Base-by-base conservation (phyloP, 139 green algal species). In the Auxenochlorella pyrenoidosa region DNA sequence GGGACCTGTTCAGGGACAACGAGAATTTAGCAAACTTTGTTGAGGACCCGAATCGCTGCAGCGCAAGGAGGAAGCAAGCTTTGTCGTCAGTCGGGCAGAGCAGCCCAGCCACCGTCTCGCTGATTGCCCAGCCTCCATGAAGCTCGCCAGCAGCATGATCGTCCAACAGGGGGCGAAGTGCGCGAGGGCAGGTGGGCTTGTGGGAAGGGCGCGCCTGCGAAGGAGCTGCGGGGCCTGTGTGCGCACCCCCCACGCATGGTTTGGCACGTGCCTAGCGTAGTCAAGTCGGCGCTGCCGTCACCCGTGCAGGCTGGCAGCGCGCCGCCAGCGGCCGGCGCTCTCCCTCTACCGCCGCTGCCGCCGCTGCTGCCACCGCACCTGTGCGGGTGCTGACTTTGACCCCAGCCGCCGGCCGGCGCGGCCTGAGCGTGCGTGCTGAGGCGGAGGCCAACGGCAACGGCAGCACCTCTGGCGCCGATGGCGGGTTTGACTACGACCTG, bases 401-500 rank as follows among this genome's bases (percentile, higher is more conserved):
- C 34, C 30, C 51, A 38, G 8, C 3, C 15, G 26, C 59, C 41
- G 13, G 59, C 40, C 79, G 79, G 6, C 79, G 79, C 5, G 38
- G 58, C 0, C 28, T 85, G 60, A 85, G 43, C 65, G 66, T 86
- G 44, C 66, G 66, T 65, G 82, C 66, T 5, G 66, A 86, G 1
- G 82, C 82, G 0, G 59, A 34, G 12, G 4, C 13, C 76, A 34
- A n/a, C 30, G 80, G 66, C 43, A 86, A 79, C n/a, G 82, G 82
- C 36, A n/a, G 30, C 41, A 32, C 36, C 5, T 15, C 24, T 36
- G 40, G 12, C 21, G 80, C 59, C 26, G 75, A 59, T 5, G 38
- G 73, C 16, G 71, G 36, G 0, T 94, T 94, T 51, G 93, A 98
- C n/a, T 98, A 94, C 84, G 96, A 98, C 78, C 83, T 98, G 1